A percentile compares a stretch with the other conserved stretches of the same genome.
Evolutionary conservation across 169 alveolate species (phyloP).

Genomic region (Cryptosporidium baileyi): DNA sequence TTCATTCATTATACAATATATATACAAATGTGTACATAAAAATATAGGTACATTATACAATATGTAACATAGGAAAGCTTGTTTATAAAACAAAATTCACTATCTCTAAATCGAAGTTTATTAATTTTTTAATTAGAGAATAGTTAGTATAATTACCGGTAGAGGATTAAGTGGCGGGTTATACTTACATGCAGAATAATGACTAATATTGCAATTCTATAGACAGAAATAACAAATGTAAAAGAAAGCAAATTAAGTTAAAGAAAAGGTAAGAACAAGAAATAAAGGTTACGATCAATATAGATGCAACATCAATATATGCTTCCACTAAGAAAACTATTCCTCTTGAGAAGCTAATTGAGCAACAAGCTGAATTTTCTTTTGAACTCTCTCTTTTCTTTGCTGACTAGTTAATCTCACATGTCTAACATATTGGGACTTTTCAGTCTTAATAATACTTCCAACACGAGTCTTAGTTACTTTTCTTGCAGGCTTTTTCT

Average conservation of each 20-base stretch:
- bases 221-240: background rate
- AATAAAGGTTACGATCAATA: constrained; percentile 37
- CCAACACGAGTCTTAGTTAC: constrained; percentile 84
- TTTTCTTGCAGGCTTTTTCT: constrained; percentile 82
- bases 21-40: no score
- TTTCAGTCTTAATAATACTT: constrained; percentile 83
- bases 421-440: constrained; percentile 91
- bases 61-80: no score
- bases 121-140: no score
- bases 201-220: no score
- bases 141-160: no score
- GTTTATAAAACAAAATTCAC: no score
- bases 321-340: constrained; percentile 17
- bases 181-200: no score
- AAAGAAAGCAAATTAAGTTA: background rate
- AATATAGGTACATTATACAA: no score
- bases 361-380: constrained; percentile 88
- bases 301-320: constrained; percentile 45
- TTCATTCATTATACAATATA: no score
- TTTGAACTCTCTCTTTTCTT: constrained; percentile 92
- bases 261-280: background rate
- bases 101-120: no score
- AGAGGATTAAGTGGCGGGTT: no score
- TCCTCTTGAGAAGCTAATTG: constrained; percentile 62
- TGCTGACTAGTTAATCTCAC: constrained; percentile 89